Evolutionary conservation across 176 grass and related monocot species (phyloP).

Genomic region (Areca catechu): DNA sequence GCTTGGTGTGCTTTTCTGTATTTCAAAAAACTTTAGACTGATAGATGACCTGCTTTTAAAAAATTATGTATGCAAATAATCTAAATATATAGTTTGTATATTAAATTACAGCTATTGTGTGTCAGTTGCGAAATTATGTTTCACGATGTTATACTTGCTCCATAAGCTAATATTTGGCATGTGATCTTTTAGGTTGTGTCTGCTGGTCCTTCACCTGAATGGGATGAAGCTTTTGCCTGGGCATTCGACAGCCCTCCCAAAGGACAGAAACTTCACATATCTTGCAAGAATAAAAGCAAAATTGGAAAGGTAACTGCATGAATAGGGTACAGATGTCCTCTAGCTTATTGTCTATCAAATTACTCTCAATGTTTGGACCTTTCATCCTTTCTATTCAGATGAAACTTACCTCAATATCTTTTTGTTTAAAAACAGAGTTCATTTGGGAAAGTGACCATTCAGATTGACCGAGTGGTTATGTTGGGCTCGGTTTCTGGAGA

Average conservation of each 20-base stretch:
- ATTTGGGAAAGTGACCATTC: constrained; percentile 97
- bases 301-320: constrained; percentile 67
- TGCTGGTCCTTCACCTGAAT: constrained; percentile 78
- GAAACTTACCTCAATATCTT: not conserved
- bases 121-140: too few relatives aligned
- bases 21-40: too few relatives aligned
- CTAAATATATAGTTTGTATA: too few relatives aligned
- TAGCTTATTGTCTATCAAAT: too few relatives aligned
- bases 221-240: constrained; percentile 95
- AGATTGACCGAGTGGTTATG: constrained; percentile 95
- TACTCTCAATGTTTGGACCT: too few relatives aligned
- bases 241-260: constrained; percentile 95
- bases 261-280: constrained; percentile 99
- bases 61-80: too few relatives aligned
- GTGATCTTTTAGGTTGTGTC: constrained; percentile 61
- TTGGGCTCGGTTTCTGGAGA: constrained; percentile 87
- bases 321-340: not conserved
- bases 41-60: too few relatives aligned
- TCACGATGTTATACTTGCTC: too few relatives aligned
- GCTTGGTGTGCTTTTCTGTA: too few relatives aligned
- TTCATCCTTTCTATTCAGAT: too few relatives aligned
- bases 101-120: too few relatives aligned
- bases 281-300: constrained; percentile 99
- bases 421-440: constrained; percentile 56
- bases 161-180: not conserved